Percentiles rank a stretch among this genome's conserved stretches.
phyloP scores from a whole-genome alignment of 1,284 basidiomycete genomes.

The Coriolopsis trogii region DNA sequence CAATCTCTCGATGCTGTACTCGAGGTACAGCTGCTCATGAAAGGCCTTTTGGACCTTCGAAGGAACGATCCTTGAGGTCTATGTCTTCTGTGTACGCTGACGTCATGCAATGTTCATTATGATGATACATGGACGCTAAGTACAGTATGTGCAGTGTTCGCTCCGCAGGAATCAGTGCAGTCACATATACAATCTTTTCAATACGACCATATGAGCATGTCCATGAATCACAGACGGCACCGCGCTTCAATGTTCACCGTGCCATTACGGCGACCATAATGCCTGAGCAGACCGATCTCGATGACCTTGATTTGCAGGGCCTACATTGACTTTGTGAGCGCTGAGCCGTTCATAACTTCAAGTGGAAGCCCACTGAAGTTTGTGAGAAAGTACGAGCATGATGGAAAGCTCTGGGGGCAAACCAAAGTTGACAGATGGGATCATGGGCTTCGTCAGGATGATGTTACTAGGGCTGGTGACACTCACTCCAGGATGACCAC shows the following conservation, averaged over 20 bases:
- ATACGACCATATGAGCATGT: background rate
- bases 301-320: constrained; percentile 6
- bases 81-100: background rate
- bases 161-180: background rate
- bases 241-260: background rate
- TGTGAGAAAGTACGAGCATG: background rate
- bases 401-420: background rate
- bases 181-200: background rate
- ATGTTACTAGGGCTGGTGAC: background rate
- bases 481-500: constrained; percentile 36
- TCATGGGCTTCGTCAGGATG: background rate
- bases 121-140: background rate
- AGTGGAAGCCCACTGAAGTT: background rate
- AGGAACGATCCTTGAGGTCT: constrained; percentile 64
- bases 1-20: constrained; percentile 70
- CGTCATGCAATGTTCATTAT: background rate
- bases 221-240: background rate
- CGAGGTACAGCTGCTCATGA: constrained; percentile 79
- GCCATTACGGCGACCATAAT: background rate
- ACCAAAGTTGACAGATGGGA: background rate
- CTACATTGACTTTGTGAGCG: background rate
- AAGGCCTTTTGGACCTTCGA: constrained; percentile 72
- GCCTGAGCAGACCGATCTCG: background rate
- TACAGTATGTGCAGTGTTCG: no score
- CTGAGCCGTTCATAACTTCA: background rate